Base-by-base conservation (phyloP, 2,329 filamentous ascomycete genomes). In the Aaosphaeria arxii region DNA sequence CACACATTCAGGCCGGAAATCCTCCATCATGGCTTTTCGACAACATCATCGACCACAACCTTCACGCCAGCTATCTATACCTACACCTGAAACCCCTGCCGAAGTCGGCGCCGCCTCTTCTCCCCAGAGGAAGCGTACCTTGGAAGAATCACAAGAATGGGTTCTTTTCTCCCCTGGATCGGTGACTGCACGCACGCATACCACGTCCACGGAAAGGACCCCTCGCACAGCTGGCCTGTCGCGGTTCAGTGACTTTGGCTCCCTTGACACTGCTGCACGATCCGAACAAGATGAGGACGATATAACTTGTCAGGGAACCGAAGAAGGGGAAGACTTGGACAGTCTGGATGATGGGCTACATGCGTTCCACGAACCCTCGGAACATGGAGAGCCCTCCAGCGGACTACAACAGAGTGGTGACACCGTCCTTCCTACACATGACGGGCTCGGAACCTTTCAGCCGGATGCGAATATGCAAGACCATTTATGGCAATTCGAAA, bases 341-440 rank as follows among this genome's bases (percentile, higher is more conserved):
- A 96, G 91, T 65, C 78, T 97, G 38, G 92, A 97, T 67, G 91
- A 92, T 64, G 91, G 95, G 46, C 77, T 97, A 1, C 87, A 91
- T 55, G 91, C 91, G 40, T 96, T 96, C 64, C 84, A 90, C 44
- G 84, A 89, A 40, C 77, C 80, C 11, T 76, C 74, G 2, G 63
- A 71, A 29, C 59, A 62, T 46, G 62, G 62, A 39, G 56, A 62
- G 46, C 74, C 67, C 30, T 79, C 76, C 49, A 66, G 72, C 53
- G 70, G 71, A 52, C 62, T 77, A 55, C 75, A 81, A 47, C 75
- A 82, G 41, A 83, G 82, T 54, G 76, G 82, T 17, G 77, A 79
- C 13, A 84, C 88, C 0, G 83, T 96, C 2, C 79, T 99, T n/a
- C 94, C 94, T 0, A 83, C 85, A 1, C 94, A 99, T 64, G 91